Base-by-base conservation (phyloP, 768 basidiomycete genomes). In the Serpula lacrymans region DNA sequence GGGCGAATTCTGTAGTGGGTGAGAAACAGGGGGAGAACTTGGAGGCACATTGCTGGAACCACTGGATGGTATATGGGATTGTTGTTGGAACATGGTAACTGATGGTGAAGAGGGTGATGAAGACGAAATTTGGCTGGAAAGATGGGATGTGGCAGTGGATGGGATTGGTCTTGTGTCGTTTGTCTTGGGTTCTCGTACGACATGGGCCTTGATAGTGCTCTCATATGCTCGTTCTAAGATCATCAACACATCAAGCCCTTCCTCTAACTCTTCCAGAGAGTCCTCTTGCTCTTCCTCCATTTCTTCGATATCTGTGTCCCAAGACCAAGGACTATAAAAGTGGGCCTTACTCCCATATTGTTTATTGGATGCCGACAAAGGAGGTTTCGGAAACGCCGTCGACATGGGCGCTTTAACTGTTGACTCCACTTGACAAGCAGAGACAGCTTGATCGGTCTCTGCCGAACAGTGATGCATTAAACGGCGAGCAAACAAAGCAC, bases 391-490 rank as follows among this genome's bases (percentile, higher is more conserved):
- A 71, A 60, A 5, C 52, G 78, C 51, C 69, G 67, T n/a, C 31
- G 31, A 33, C n/a, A n/a, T 6, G n/a, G n/a, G n/a, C n/a, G n/a
- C n/a, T n/a, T n/a, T n/a, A n/a, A n/a, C n/a, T n/a, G n/a, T n/a
- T n/a, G n/a, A n/a, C n/a, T n/a, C n/a, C n/a, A n/a, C n/a, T n/a
- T n/a, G n/a, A n/a, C n/a, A n/a, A n/a, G n/a, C n/a, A 6, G 31
- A 64, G 16, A 30, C 43, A 0, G 39, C 47, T 4, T 58, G 49
- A 2, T 48, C 39, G 1, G 62, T 66, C 52, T 87, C 84, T 12
- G 75, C 74, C 1, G 84, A 80, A 49, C 83, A 88, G 45, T 77
- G 86, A 56, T 94, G 90, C 84, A 95, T 95, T 22, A 95, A 70
- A 24, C 88, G 72, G 14, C 82, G 71, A 2, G 88, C 87, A 46